Evolutionary conservation across 257 asterid genomes (phyloP), one percentile per base, ranked within the genome.

Genomic region (Lantana camara): DNA sequence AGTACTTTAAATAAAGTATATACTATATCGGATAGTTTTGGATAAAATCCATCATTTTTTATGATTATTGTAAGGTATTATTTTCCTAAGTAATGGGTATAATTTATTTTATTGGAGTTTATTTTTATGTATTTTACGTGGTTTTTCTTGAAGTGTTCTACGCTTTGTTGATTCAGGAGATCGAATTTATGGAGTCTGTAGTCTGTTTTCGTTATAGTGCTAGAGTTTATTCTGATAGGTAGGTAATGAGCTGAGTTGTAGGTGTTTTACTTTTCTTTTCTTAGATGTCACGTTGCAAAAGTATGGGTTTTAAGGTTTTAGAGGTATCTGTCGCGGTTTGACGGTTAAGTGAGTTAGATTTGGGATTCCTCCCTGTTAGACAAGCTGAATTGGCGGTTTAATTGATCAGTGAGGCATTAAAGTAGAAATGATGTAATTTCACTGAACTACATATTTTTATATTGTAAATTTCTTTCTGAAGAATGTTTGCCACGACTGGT

Each of bases 261-360:
- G 10, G 5, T n/a, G n/a, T n/a, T n/a, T n/a, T n/a, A n/a, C n/a
- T n/a, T n/a, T 41, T 44, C 17, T n/a, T 44, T 45, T 40, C 2
- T 35, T 35, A 1, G 35, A 2, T 30, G 10, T 60, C 13, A 47
- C 27, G 24, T 27, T 30, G 12, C 2, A 10, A 51, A 30, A 16
- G 46, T 49, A 11, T 46, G 35, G 40, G 15, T 15, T 37, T 20
- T 22, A 10, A 35, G 56, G 51, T 61, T 56, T 7, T 45, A 42
- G 7, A 14, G 29, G 55, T 57, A 49, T 27, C 12, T 30, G 19
- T 20, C 41, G 9, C 9, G 47, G n/a, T 57, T 15, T 57, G 32
- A 32, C 23, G 29, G 9, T n/a, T n/a, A 23, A 34, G 29, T 34
- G 78, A 46, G 57, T 57, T 32, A 9, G 67, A 51, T 69, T 55